Conservation (phyloP, 345 rosid species). For the Camelina laxa region DNA sequence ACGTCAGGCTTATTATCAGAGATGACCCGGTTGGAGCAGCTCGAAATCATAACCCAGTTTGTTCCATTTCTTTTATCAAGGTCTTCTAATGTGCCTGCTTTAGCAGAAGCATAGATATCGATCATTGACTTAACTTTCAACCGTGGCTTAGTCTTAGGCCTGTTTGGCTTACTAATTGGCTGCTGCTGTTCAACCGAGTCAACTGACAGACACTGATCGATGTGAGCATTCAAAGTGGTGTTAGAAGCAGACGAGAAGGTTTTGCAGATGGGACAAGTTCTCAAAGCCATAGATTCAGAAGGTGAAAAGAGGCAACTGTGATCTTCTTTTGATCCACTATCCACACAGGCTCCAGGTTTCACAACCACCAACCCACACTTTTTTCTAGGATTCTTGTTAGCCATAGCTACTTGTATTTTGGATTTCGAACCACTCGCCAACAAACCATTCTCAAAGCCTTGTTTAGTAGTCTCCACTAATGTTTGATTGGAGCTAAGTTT, state of each 20-base stretch:
- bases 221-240: conserved; percentile 98
- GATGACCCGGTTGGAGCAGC: conserved; percentile 50
- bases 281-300: conserved; percentile 50
- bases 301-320: conserved; percentile 43
- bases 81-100: conserved; percentile 51
- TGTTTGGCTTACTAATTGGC: conserved; percentile 59
- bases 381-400: conserved; percentile 52
- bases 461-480: conserved; percentile 22
- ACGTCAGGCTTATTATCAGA: conserved; percentile 47
- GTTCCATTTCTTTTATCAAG: conserved; percentile 48
- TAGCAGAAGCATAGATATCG: conserved; percentile 76
- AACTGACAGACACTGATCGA: conserved; percentile 88
- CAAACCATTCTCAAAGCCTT: conserved; percentile 54
- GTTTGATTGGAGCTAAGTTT: conserved; percentile 16
- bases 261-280: conserved; percentile 99
- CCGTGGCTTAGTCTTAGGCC: conserved; percentile 72
- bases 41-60: conserved; percentile 47
- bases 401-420: conserved; percentile 53
- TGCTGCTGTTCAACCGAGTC: conserved; percentile 54
- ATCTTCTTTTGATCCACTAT: conserved; percentile 59
- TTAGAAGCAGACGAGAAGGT: conserved; percentile 94
- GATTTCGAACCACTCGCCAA: conserved; percentile 54
- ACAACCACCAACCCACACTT: conserved; percentile 68
- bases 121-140: conserved; percentile 70
- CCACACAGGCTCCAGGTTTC: conserved; percentile 67